Evolutionary conservation across 768 basidiomycete genomes (phyloP), one percentile per base, ranked within the genome.

Genomic region (Calocera viscosa): DNA sequence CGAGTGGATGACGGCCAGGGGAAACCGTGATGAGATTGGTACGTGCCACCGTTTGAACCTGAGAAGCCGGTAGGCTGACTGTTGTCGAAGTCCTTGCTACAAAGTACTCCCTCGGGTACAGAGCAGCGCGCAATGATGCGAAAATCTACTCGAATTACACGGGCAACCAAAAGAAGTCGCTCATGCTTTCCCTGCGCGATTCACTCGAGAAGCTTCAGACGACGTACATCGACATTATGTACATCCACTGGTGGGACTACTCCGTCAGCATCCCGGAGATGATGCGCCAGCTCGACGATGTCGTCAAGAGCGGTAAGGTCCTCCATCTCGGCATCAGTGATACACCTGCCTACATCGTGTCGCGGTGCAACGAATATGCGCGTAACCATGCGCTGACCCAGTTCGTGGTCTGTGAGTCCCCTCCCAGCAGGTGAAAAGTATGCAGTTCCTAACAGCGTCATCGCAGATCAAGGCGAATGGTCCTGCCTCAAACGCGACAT

Each of bases 171-270:
- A 68, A 74, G 65, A 80, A 80, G 71, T 73, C 70, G 1, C 65
- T 80, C 49, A 69, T 68, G 39, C 26, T 76, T 49, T 77, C 74
- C 5, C 72, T 79, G 3, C 66, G 69, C 33, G 71, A 66, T 12
- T 75, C 74, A 28, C 73, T 82, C 66, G 76, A 76, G 68, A 86
- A 84, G 68, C 77, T 88, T n/a, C 75, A 83, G 49, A 86, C 84
- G 0, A 75, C 80, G 22, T 87, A 82, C 70, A 79, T 85, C 70
- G 84, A 85, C 69, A 78, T 86, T 63, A 72, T 84, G 30, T 84
- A 85, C 68, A 70, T 84, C 5, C 84, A 85, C 69, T 82, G 78
- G 76, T 79, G 80, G 82, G 81, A 82, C 67, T 81, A 76, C 68
- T 72, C 77, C 10, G 80, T 80, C 5, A 76, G 76, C 16, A 75